A percentile compares a stretch with the other conserved stretches of the same genome.
phyloP scores from a whole-genome alignment of 345 rosid species.

The Angophora floribunda region DNA sequence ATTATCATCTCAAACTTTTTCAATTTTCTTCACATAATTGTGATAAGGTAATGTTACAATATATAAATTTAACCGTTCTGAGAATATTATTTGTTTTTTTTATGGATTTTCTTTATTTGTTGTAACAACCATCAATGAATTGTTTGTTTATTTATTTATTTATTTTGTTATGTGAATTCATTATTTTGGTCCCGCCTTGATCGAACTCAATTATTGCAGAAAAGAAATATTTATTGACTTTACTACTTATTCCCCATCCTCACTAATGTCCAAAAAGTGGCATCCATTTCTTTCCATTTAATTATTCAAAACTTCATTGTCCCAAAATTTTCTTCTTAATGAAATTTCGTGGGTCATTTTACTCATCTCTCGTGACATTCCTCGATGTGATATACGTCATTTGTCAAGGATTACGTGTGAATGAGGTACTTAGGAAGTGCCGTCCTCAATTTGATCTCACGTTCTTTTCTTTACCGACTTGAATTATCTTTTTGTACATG shows the following conservation, averaged over 20 bases:
- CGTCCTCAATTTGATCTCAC: not conserved
- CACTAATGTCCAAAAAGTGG: not conserved
- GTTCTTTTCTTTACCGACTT: not conserved
- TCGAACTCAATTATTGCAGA: not conserved
- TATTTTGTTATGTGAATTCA: not conserved
- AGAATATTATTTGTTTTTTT: not conserved
- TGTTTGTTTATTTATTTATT: not conserved
- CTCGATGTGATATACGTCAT: not conserved
- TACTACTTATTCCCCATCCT: not conserved
- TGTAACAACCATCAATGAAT: not conserved
- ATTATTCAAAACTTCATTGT: not conserved
- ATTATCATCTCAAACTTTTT: not conserved
- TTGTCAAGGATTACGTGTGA: not conserved
- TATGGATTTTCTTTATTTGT: not conserved
- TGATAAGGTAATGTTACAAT: not conserved
- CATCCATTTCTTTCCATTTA: not conserved
- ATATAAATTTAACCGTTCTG: not conserved
- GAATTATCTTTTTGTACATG: not conserved
- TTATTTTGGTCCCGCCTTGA: not conserved
- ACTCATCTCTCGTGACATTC: not conserved
- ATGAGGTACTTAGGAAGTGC: not conserved
- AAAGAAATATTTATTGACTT: not conserved
- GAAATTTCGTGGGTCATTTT: not conserved
- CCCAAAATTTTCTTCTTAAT: not conserved
- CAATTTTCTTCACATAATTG: not conserved